Base-by-base conservation (phyloP, 1,284 basidiomycete species). In the Cryptococcus amylolentus region DNA sequence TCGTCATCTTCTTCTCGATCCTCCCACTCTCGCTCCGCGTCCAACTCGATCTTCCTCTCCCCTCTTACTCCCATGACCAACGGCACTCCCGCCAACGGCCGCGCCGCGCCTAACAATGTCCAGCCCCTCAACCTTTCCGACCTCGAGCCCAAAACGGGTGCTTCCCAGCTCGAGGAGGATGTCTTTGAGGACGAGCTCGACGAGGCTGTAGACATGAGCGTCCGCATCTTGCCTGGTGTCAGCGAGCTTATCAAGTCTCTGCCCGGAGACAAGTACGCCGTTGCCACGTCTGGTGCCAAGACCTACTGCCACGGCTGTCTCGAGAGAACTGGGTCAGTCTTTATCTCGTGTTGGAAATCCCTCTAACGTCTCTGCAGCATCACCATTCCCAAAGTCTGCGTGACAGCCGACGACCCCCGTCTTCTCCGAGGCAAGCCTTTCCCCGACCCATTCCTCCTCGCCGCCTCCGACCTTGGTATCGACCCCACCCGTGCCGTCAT, bases 271-370 rank as follows among this genome's bases (percentile, higher is more conserved):
- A 81, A 81, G 46, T 89, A 86, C 65, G 87, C 87, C 10, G 86
- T 89, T 26, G 87, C 87, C 2, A 89, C 88, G 0, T 88, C 86
- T 0, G 87, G 87, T 8, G 87, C 88, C 1, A 86, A 84, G 70
- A 88, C 86, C 0, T 88, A 88, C 57, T 69, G 68, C 39, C 68
- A 69, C 43, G 48, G 57, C 13, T 61, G 53, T 58, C 54, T 66
- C 28, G 60, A 20, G 28, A 60, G 55, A 50, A 63, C 66, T 14
- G 55, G 54, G 56, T 64, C 39, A 56, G 57, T 51, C 31, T 42
- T 45, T 48, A 18, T 23, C 40, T 18, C 44, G 39, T 48, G 13
- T 16, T 27, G 10, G 51, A 54, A 57, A 42, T 23, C 3, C 23
- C 1, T 23, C 63, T 56, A 47, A 45, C 54, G 54, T 59, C 59